A percentile compares a stretch with the other conserved stretches of the same genome.
Evolutionary conservation across 2,329 filamentous ascomycete species (phyloP).

Genomic region (Ciborinia camelliae): DNA sequence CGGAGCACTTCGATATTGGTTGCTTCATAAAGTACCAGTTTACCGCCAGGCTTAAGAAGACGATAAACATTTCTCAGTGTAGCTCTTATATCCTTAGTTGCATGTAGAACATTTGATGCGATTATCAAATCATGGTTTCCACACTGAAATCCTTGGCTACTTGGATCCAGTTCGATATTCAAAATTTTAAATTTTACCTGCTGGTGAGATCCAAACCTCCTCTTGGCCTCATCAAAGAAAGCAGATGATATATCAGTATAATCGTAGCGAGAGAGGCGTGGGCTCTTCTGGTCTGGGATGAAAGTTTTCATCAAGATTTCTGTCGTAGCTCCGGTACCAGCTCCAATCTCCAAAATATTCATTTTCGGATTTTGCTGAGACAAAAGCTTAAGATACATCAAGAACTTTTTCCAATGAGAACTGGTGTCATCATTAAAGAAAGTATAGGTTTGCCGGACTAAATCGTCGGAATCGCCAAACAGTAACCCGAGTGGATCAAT

Average conservation of each 20-base stretch:
- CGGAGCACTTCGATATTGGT: background rate
- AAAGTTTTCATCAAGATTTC: slow-evolving; percentile 5
- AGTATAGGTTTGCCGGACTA: background rate
- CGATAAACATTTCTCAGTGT: background rate
- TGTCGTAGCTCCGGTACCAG: slow-evolving; percentile 27
- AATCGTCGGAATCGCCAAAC: background rate
- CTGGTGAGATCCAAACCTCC: background rate
- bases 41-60: background rate
- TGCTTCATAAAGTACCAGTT: background rate
- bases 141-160: background rate
- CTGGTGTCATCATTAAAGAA: background rate
- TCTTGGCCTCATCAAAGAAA: background rate
- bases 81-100: background rate
- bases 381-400: background rate
- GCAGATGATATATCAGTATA: slow-evolving; percentile 9
- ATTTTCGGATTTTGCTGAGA: slow-evolving; percentile 25
- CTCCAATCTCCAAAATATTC: slow-evolving; percentile 31
- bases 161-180: slow-evolving; percentile 3
- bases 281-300: background rate
- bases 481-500: background rate
- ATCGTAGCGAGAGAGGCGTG: background rate
- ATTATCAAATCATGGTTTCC: background rate
- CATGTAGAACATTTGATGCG: background rate
- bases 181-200: background rate
- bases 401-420: background rate